Percentiles rank a stretch among this genome's conserved stretches.
phyloP scores from a whole-genome alignment of 2,329 filamentous ascomycete genomes.

The Orbilia quercus region DNA sequence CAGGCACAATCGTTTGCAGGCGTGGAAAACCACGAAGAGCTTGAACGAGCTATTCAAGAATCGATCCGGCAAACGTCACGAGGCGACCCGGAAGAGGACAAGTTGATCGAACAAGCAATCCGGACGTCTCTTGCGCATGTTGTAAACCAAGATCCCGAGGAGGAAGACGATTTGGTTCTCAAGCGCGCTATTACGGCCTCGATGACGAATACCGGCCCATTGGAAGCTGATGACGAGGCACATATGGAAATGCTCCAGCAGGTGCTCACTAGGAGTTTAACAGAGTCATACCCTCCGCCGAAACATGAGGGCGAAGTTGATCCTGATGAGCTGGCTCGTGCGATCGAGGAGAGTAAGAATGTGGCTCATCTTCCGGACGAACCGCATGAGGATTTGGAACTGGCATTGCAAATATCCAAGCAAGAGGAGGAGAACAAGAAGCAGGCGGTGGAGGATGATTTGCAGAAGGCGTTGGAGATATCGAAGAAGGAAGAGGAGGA shows the following conservation, averaged over 20 bases:
- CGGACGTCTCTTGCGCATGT: slow-evolving; percentile 75
- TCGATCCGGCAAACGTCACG: slow-evolving; percentile 77
- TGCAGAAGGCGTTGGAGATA: slow-evolving; percentile 65
- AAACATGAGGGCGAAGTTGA: slow-evolving; percentile 59
- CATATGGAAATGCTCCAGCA: slow-evolving; percentile 65
- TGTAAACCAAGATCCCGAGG: slow-evolving; percentile 53
- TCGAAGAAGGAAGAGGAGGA: slow-evolving; percentile 63
- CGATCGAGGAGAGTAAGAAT: slow-evolving; percentile 64
- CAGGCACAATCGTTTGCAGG: slow-evolving; percentile 26
- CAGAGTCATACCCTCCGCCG: slow-evolving; percentile 3
- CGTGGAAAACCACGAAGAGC: slow-evolving; percentile 65
- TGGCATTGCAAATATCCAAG: slow-evolving; percentile 58
- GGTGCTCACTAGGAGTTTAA: slow-evolving; percentile 58
- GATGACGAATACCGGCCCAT: slow-evolving; percentile 58
- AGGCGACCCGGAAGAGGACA: slow-evolving; percentile 77
- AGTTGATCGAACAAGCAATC: slow-evolving; percentile 77
- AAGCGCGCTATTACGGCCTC: slow-evolving; percentile 60
- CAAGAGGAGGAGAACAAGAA: slow-evolving; percentile 63
- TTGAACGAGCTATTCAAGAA: slow-evolving; percentile 77
- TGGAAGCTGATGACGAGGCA: slow-evolving; percentile 62
- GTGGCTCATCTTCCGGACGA: slow-evolving; percentile 55
- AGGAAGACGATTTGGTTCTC: slow-evolving; percentile 61
- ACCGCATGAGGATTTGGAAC: slow-evolving; percentile 43
- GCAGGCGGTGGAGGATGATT: slow-evolving; percentile 61
- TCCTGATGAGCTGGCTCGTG: slow-evolving; percentile 63